Evolutionary conservation across 2,329 filamentous ascomycete genomes (phyloP).

Genomic region (Claviceps sorghi): DNA sequence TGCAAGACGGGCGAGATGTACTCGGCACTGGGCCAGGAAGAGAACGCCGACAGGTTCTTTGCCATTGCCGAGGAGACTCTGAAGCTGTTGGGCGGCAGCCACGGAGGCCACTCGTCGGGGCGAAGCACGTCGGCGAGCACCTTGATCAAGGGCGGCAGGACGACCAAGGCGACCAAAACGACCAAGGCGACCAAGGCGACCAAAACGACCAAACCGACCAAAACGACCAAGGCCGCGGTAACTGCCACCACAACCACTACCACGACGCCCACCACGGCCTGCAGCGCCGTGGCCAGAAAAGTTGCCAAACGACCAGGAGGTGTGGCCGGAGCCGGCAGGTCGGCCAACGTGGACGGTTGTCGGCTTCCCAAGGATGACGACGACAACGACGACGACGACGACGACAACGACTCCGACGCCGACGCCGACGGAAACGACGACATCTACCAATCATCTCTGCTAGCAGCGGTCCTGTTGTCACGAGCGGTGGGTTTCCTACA

Average conservation of each 20-base stretch:
- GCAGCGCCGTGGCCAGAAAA: not conserved
- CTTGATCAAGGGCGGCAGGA: not conserved
- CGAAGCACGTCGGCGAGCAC: constrained; percentile 4
- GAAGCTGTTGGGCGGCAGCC: constrained; percentile 14
- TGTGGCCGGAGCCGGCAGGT: constrained; percentile 8
- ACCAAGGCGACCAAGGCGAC: constrained; percentile 8
- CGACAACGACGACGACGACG: too few species aligned
- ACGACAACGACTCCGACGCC: too few species aligned
- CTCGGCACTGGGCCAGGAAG: constrained; percentile 31
- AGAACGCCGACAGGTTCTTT: constrained; percentile 29
- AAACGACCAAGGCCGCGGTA: constrained; percentile 11
- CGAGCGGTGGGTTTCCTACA: constrained; percentile 31
- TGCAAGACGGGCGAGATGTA: constrained; percentile 43
- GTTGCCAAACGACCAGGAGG: constrained; percentile 8
- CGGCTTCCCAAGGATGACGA: constrained; percentile 15
- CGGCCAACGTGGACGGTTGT: constrained; percentile 2
- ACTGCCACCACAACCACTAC: constrained; percentile 12
- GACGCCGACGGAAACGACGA: too few species aligned
- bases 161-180: constrained; percentile 6
- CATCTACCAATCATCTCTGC: constrained; percentile 22
- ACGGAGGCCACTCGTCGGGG: not conserved
- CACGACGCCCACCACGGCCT: constrained; percentile 7
- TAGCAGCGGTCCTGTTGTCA: constrained; percentile 21
- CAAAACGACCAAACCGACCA: constrained; percentile 11
- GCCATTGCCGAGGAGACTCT: constrained; percentile 34